Percentiles rank a stretch among this genome's conserved stretches.
Conservation (phyloP, 2,329 filamentous ascomycete species). For the Tolypocladium cylindrosporum region DNA sequence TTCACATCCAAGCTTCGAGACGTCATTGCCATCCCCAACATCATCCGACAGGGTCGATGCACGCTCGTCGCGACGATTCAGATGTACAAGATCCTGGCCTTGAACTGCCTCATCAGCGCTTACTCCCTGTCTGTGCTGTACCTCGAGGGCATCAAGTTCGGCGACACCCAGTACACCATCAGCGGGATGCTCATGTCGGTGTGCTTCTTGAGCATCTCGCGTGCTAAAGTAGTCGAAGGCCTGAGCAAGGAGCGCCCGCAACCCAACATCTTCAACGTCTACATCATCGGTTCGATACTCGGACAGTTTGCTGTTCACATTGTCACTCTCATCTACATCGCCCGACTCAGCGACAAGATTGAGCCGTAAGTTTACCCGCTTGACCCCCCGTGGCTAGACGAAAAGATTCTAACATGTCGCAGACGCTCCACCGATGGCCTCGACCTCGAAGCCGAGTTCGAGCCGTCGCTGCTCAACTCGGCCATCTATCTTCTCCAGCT, state of each 20-base stretch:
- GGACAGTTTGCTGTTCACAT: constrained; percentile 97
- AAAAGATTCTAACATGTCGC: not conserved
- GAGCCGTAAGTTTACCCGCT: constrained; percentile 59
- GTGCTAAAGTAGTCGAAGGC: constrained; percentile 88
- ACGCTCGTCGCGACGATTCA: constrained; percentile 97
- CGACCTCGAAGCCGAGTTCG: constrained; percentile 90
- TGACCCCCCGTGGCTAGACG: no score
- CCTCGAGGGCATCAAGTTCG: constrained; percentile 97
- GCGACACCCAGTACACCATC: constrained; percentile 95
- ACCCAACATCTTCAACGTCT: constrained; percentile 97
- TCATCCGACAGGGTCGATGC: constrained; percentile 94
- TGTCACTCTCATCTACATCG: constrained; percentile 86
- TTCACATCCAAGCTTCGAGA: constrained; percentile 98
- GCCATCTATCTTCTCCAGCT: constrained; percentile 95
- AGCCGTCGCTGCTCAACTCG: constrained; percentile 87
- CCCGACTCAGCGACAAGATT: constrained; percentile 73
- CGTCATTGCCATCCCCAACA: constrained; percentile 94
- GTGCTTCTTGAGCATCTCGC: constrained; percentile 97
- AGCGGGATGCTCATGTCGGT: constrained; percentile 99
- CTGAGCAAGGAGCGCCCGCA: constrained; percentile 95
- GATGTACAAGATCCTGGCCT: constrained; percentile 99
- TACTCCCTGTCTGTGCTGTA: constrained; percentile 96
- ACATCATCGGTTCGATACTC: constrained; percentile 95
- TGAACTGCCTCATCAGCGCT: constrained; percentile 96
- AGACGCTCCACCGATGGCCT: constrained; percentile 46